These are phyloP conservation scores for Incumbomyces delicatus DNA, from an alignment of 2,329 filamentous ascomycete genomes.

Conservation along the genomic window DNA sequence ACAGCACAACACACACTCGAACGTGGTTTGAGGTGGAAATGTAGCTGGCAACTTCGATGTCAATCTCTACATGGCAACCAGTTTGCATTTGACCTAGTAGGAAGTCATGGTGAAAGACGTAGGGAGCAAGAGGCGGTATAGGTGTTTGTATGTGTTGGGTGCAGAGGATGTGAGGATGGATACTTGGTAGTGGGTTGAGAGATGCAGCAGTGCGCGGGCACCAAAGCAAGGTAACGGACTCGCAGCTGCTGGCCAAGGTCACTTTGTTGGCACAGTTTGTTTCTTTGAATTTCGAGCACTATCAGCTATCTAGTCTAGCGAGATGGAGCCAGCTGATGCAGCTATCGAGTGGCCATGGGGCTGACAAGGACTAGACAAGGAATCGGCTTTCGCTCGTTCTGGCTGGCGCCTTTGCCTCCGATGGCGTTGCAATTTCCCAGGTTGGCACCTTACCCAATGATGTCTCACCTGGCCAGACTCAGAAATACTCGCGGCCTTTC, in stretches of 20 bases:
- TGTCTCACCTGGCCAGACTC: not conserved
- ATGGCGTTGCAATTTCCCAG: conserved; percentile 4
- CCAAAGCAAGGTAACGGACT: not conserved
- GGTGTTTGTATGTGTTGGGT: conserved; percentile 5
- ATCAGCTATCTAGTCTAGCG: not conserved
- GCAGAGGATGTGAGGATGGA: not conserved
- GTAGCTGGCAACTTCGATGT: conserved; percentile 7
- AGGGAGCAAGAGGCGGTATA: conserved; percentile 7
- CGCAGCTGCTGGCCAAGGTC: not conserved
- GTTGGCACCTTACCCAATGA: not conserved
- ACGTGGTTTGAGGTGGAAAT: conserved; percentile 4
- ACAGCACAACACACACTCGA: conserved; percentile 7
- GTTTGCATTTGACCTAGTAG: conserved; percentile 4
- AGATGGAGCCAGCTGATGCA: not conserved
- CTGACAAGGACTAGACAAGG: conserved; percentile 1
- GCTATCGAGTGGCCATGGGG: conserved; percentile 5
- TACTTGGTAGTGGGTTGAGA: not conserved
- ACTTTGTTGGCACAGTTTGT: conserved; percentile 1
- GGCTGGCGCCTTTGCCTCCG: conserved; percentile 2
- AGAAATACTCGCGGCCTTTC: conserved; percentile 2
- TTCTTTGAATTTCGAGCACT: conserved; percentile 4
- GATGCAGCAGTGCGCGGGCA: not conserved
- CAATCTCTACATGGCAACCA: conserved; percentile 7
- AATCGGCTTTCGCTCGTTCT: conserved; percentile 1
- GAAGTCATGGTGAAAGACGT: conserved; percentile 8